Percentiles rank a stretch among this genome's conserved stretches.
Evolutionary conservation across 768 basidiomycete genomes (phyloP).

Genomic region (Pleurotus tuber-regium): DNA sequence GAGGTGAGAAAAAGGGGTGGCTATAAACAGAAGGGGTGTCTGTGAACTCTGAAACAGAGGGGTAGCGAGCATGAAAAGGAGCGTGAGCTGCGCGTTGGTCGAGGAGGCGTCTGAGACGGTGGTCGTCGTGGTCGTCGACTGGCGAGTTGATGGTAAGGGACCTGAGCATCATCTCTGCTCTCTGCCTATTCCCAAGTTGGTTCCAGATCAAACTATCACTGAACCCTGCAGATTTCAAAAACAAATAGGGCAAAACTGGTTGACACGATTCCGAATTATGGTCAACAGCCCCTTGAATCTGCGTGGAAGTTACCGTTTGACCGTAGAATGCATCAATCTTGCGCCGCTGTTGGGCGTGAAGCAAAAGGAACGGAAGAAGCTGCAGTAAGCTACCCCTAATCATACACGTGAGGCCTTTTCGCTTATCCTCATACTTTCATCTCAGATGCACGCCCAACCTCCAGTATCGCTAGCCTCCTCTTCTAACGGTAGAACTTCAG

Average conservation of each 20-base stretch:
- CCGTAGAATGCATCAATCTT: conserved; percentile 7
- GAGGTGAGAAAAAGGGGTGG: conserved; percentile 56
- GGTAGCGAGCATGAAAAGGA: conserved; percentile 46
- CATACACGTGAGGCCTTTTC: background rate
- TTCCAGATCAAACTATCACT: conserved; percentile 9
- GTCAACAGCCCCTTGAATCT: background rate
- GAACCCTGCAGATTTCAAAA: conserved; percentile 9
- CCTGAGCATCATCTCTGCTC: conserved; percentile 10
- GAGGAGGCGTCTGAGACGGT: conserved; percentile 43
- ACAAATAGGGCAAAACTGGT: conserved; percentile 10
- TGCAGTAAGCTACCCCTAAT: background rate
- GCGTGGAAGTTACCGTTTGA: conserved; percentile 4
- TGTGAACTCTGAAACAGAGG: conserved; percentile 54
- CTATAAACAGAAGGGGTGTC: conserved; percentile 75
- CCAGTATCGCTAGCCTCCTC: conserved; percentile 48
- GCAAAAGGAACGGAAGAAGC: conserved; percentile 3
- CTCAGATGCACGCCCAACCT: conserved; percentile 4
- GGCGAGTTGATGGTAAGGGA: conserved; percentile 30
- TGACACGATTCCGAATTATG: conserved; percentile 6
- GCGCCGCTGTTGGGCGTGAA: conserved; percentile 5
- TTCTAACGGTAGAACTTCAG: conserved; percentile 62
- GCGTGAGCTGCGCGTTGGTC: conserved; percentile 53
- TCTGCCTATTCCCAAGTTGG: no score
- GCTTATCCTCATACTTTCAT: background rate
- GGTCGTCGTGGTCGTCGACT: conserved; percentile 41